Evolutionary conservation across 306 rosid genomes (phyloP).

Genomic region (Trichosanthes cucumerina): DNA sequence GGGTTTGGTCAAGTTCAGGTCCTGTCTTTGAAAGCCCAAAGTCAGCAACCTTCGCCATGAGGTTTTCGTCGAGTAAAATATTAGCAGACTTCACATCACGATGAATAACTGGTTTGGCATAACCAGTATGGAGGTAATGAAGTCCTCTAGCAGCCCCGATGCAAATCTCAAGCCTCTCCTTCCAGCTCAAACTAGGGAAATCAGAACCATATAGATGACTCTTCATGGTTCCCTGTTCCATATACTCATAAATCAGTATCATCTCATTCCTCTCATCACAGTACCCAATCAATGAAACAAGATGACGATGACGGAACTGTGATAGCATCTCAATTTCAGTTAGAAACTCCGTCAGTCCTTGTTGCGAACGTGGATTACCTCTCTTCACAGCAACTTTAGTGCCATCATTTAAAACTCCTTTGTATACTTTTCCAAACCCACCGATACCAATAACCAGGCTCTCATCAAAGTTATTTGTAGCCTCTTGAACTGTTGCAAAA

Average conservation of each 20-base stretch:
- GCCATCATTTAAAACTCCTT: constrained; percentile 60
- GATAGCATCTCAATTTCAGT: constrained; percentile 87
- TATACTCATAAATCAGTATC: constrained; percentile 81
- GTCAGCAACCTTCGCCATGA: constrained; percentile 93
- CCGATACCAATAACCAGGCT: constrained; percentile 74
- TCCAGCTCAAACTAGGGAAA: constrained; percentile 68
- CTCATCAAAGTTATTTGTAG: constrained; percentile 71
- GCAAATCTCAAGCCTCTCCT: constrained; percentile 75
- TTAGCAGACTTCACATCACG: constrained; percentile 90
- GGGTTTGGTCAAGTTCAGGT: constrained; percentile 78
- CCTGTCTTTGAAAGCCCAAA: constrained; percentile 78
- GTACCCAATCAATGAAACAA: constrained; percentile 79
- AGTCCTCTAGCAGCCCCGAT: constrained; percentile 93
- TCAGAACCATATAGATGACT: constrained; percentile 73
- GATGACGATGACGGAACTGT: constrained; percentile 89
- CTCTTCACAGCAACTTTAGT: constrained; percentile 87
- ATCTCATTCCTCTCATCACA: constrained; percentile 85
- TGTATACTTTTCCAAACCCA: constrained; percentile 81
- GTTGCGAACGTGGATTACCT: constrained; percentile 75
- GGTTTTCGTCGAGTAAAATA: constrained; percentile 76
- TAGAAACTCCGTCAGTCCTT: constrained; percentile 71
- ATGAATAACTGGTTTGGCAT: constrained; percentile 82
- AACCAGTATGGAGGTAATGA: constrained; percentile 89
- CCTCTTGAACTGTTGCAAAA: constrained; percentile 57
- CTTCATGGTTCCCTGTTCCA: constrained; percentile 88